Base-by-base conservation (phyloP, 2,329 filamentous ascomycete species). In the Aspergillus intermedius region DNA sequence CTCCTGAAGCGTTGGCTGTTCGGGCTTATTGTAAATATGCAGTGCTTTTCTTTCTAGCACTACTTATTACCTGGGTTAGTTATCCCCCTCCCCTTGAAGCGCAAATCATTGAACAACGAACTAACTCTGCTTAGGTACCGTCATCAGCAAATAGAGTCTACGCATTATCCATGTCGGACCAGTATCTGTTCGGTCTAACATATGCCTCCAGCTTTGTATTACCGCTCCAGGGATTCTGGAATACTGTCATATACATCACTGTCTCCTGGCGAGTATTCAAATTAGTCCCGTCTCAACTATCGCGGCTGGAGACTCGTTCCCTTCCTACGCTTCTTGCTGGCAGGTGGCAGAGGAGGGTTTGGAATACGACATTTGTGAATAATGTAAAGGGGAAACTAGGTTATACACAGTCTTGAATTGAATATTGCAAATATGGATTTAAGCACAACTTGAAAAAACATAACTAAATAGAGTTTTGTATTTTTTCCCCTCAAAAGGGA, bases 181-280 rank as follows among this genome's bases (percentile, higher is more conserved):
- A 74, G 4, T 67, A 76, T 0, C 75, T 74, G 7, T 74, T 81
- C 22, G 69, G 75, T 0, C 77, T 91, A 22, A 81, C 86, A 59
- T 80, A 84, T 54, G 79, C 82, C 57, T 82, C 83, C 25, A 81
- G 85, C 0, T 76, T 87, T 30, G 86, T 90, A 1, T 74, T 91
- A 4, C 87, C 87, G 0, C 75, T 88, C 0, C 87, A 91, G 63
- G 87, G 87, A 0, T 86, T 88, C 59, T 91, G 87, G 86, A 91
- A 91, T 64, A 77, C 81, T 6, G 64, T 85, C 50, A 87, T 91
- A 56, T 91, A 91, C 67, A 70, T 81, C 12, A 74, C 44, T 4
- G 44, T 46, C 9, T 46, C 44, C 12, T 46, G 44, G 44, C 9
- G 4, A 8, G 17, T 19, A 1, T 19, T 40, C 2, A 40, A 22